Evolutionary conservation across 768 basidiomycete genomes (phyloP).

Genomic region (Lentinula sp.): DNA sequence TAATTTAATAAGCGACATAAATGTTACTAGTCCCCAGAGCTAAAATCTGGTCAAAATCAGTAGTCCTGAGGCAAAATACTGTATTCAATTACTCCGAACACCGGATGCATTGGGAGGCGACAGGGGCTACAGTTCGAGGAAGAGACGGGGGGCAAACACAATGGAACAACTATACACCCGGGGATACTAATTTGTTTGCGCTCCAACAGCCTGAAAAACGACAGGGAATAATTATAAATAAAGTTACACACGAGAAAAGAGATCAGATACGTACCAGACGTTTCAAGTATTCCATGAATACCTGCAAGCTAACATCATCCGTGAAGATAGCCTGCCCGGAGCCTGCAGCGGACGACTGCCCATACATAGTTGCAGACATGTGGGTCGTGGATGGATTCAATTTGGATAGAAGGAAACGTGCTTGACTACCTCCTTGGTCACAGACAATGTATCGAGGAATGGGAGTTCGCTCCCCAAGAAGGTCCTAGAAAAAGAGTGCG

Average conservation of each 20-base stretch:
- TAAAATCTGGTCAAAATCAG: no score
- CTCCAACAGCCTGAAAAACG: constrained; percentile 51
- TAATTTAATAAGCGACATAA: no score
- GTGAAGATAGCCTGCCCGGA: constrained; percentile 95
- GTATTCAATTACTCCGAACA: background rate
- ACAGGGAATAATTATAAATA: background rate
- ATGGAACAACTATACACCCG: background rate
- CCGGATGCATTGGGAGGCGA: background rate
- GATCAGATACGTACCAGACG: constrained; percentile 56
- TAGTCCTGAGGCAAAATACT: background rate
- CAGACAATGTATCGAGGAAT: constrained; percentile 98
- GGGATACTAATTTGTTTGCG: constrained; percentile 50
- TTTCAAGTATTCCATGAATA: constrained; percentile 97
- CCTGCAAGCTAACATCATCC: constrained; percentile 95
- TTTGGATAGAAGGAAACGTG: constrained; percentile 95
- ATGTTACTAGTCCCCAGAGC: no score
- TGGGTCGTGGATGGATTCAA: constrained; percentile 98
- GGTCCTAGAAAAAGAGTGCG: constrained; percentile 47
- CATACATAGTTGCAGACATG: constrained; percentile 89
- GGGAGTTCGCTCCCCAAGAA: constrained; percentile 92
- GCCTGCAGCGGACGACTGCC: constrained; percentile 58
- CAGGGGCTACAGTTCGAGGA: background rate
- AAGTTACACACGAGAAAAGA: background rate
- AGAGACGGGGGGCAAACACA: background rate
- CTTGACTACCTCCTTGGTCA: constrained; percentile 96